Conservation (phyloP, 2,329 filamentous ascomycete species). For the Elsinoe ampelina region DNA sequence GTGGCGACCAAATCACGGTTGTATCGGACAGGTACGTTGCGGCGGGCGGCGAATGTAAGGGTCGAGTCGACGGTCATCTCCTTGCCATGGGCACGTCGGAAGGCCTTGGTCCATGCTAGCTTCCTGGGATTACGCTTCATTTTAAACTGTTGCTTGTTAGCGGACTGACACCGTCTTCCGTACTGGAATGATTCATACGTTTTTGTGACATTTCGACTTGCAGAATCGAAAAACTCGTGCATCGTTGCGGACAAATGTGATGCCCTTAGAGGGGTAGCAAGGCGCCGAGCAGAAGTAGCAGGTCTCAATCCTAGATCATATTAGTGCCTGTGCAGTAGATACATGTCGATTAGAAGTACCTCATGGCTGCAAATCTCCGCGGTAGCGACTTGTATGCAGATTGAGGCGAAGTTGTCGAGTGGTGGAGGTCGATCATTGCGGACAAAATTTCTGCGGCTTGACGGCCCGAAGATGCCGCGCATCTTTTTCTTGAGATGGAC, state of each 20-base stretch:
- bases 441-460: constrained; percentile 6
- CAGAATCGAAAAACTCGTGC: constrained; percentile 59
- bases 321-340: not conserved
- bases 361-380: constrained; percentile 13
- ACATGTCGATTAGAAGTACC: constrained; percentile 4
- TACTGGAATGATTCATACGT: constrained; percentile 24
- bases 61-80: constrained; percentile 89
- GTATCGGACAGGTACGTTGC: constrained; percentile 93
- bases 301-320: constrained; percentile 45
- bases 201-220: constrained; percentile 58
- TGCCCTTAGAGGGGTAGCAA: constrained; percentile 55
- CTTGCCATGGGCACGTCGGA: constrained; percentile 72
- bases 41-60: constrained; percentile 80
- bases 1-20: constrained; percentile 82
- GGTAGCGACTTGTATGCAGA: not conserved
- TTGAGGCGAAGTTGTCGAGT: not conserved
- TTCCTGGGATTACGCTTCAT: constrained; percentile 98
- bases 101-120: constrained; percentile 93
- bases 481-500: not conserved
- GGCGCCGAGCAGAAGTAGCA: constrained; percentile 65
- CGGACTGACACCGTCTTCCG: not conserved
- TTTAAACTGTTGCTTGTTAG: constrained; percentile 56
- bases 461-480: not conserved
- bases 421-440: not conserved
- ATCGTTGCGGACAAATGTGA: constrained; percentile 60